Conservation (phyloP, 2,329 filamentous ascomycete genomes). For the Aspergillus carbonarius region DNA sequence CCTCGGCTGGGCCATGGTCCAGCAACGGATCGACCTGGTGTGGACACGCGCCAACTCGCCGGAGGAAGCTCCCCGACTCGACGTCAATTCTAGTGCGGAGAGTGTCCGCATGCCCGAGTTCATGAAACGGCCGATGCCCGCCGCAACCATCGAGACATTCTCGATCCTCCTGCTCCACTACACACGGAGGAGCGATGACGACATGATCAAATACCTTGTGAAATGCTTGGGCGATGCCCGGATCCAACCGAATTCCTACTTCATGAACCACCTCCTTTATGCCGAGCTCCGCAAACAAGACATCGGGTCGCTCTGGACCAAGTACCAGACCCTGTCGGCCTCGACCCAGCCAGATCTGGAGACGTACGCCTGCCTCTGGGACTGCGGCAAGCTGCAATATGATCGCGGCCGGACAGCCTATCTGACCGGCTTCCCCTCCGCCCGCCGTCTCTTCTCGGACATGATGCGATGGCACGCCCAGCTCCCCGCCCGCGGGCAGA, state of each 20-base stretch:
- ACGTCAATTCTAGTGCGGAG: slow-evolving; percentile 27
- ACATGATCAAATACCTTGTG: slow-evolving; percentile 60
- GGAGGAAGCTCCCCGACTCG: slow-evolving; percentile 24
- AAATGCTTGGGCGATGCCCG: slow-evolving; percentile 62
- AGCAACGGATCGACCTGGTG: slow-evolving; percentile 65
- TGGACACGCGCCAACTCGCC: slow-evolving; percentile 36
- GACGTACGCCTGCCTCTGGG: slow-evolving; percentile 69
- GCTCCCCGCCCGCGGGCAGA: slow-evolving; percentile 31
- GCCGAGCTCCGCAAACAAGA: slow-evolving; percentile 63
- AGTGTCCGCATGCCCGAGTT: slow-evolving; percentile 37
- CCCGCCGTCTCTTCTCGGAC: slow-evolving; percentile 47
- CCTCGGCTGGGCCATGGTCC: slow-evolving; percentile 75
- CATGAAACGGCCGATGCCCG: slow-evolving; percentile 47
- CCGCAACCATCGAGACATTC: slow-evolving; percentile 75
- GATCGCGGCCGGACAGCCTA: slow-evolving; percentile 50
- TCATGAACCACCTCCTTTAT: slow-evolving; percentile 76
- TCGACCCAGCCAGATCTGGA: slow-evolving; percentile 63
- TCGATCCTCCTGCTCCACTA: slow-evolving; percentile 73
- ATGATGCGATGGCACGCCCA: slow-evolving; percentile 50
- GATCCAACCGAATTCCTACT: slow-evolving; percentile 68
- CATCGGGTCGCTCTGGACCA: slow-evolving; percentile 53
- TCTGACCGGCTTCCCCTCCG: slow-evolving; percentile 45
- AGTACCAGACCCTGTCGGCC: slow-evolving; percentile 57
- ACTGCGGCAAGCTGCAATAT: slow-evolving; percentile 50
- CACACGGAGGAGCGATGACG: slow-evolving; percentile 59